These are phyloP conservation scores for Fusarium sp. DNA, from an alignment of 2,329 filamentous ascomycete species.

Conservation along the genomic window DNA sequence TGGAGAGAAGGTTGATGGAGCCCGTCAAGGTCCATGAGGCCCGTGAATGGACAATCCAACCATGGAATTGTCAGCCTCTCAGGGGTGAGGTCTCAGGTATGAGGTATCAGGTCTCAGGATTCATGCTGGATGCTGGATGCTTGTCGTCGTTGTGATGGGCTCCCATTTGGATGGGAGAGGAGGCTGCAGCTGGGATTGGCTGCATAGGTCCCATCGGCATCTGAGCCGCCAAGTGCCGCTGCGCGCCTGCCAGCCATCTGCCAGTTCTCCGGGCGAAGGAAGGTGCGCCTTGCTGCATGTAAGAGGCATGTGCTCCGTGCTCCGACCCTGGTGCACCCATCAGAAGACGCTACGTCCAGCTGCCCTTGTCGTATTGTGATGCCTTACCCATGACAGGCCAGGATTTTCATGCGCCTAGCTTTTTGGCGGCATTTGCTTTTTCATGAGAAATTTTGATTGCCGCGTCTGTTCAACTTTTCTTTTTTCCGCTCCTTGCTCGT, in stretches of 20 bases:
- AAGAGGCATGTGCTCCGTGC: slow-evolving; percentile 5
- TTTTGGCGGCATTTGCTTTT: neutral
- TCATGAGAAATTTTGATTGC: neutral
- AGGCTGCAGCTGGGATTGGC: slow-evolving; percentile 31
- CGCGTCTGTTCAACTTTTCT: neutral
- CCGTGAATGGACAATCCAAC: slow-evolving; percentile 1
- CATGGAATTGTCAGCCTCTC: slow-evolving; percentile 12
- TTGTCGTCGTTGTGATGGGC: slow-evolving; percentile 11
- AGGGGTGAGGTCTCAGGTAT: slow-evolving; percentile 16
- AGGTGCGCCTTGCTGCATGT: slow-evolving; percentile 2
- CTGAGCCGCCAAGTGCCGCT: slow-evolving; percentile 36
- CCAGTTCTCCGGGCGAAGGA: slow-evolving; percentile 3
- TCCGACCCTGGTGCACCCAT: neutral
- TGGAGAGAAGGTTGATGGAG: slow-evolving; percentile 17
- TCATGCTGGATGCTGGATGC: slow-evolving; percentile 4
- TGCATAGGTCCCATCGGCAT: slow-evolving; percentile 27
- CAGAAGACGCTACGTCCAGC: neutral
- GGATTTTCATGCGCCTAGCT: neutral
- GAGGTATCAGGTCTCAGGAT: slow-evolving; percentile 14
- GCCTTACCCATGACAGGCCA: slow-evolving; percentile 15
- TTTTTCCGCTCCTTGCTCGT: neutral
- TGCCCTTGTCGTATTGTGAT: neutral
- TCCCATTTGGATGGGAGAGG: slow-evolving; percentile 18
- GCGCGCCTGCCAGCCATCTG: slow-evolving; percentile 6
- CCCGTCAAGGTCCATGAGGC: slow-evolving; percentile 11